Base-by-base conservation (phyloP, 495 filamentous ascomycete genomes). In the Umbilicaria muhlenbergii region DNA sequence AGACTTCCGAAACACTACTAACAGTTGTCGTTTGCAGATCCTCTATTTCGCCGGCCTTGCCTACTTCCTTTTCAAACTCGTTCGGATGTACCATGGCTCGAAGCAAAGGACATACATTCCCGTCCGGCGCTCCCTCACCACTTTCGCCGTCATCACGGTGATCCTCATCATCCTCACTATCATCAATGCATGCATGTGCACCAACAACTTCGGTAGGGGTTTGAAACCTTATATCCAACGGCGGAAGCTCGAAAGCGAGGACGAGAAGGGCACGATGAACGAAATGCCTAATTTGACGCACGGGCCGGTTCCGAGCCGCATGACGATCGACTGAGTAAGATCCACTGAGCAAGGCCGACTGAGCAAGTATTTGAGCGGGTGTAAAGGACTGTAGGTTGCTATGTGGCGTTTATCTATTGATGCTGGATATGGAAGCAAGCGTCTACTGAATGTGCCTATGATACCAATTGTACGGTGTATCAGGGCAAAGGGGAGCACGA, bases 1-100 rank as follows among this genome's bases (percentile, higher is more conserved):
- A 28, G n/a, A 10, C 4, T 39, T 14, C 8, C 32, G 12, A 17
- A 11, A 32, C 13, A 13, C 11, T 10, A 32, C 7, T 16, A 12
- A 7, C 32, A 31, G 31, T 21, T 16, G 15, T 56, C 64, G 44
- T 45, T 21, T 35, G 34, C 49, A 76, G 74, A 56, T 86, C 36
- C 70, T 94, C 15, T 92, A 94, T 62, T 86, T 94, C 55, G 86
- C 77, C 41, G 89, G 77, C 33, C 71, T 96, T 51, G 86, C 82
- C 39, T 98, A 96, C 65, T 98, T 98, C 72, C 71, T 94, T 56
- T 98, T 96, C 77, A 98, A 98, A 69, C 76, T 95, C 19, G 77
- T 86, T 43, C 86, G 91, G 56, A 98, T 98, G 78, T 98, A 92
- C 65, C 72, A 75, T 45, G 61, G 68, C 13, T 51, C 51, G 12